Base-by-base conservation (phyloP, 2,329 filamentous ascomycete species). In the Bertia moriformis region DNA sequence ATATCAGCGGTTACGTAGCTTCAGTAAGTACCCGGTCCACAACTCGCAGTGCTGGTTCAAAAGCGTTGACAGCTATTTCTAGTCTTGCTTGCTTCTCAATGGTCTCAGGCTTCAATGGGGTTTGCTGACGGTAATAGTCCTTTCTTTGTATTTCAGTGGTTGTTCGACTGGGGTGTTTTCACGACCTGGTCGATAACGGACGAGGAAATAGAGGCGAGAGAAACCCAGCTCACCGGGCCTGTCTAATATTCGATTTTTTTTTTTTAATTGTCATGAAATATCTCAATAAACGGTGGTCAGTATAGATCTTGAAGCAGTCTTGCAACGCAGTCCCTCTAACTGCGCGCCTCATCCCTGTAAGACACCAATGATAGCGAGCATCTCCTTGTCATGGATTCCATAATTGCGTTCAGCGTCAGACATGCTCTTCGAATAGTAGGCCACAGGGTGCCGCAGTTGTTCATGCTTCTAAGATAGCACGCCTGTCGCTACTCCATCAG, bases 201-300 rank as follows among this genome's bases (percentile, higher is more conserved):
- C 52, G 14, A 20, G 41, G 33, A 54, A 53, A 37, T 52, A 43
- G 36, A 49, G 49, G 33, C 38, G 20, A 41, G 13, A 50, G 42
- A 14, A 42, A 42, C 40, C 51, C 46, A 4, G 42, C 37, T 48
- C 41, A 57, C 42, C 47, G 20, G 1, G 42, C 44, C 44, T 59
- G 44, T 18, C 44, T 30, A 38, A 39, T 19, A 40, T 48, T 56
- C 4, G 56, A 36, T 4, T 41, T 20, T n/a, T n/a, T n/a, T n/a
- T n/a, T n/a, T 38, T 50, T 49, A 3, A 24, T 50, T 2, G 39
- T 49, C 10, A 44, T 52, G 40, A 57, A 57, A 30, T 49, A 48
- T 18, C 42, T 27, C 15, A 57, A 33, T 18, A 54, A 54, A 38
- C 50, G 47, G 41, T 55, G 40, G 40, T 51, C 43, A 17, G 40